A percentile compares a stretch with the other conserved stretches of the same genome.
Evolutionary conservation across 2,329 filamentous ascomycete genomes (phyloP).

Genomic region (Coleophoma cylindrospora): DNA sequence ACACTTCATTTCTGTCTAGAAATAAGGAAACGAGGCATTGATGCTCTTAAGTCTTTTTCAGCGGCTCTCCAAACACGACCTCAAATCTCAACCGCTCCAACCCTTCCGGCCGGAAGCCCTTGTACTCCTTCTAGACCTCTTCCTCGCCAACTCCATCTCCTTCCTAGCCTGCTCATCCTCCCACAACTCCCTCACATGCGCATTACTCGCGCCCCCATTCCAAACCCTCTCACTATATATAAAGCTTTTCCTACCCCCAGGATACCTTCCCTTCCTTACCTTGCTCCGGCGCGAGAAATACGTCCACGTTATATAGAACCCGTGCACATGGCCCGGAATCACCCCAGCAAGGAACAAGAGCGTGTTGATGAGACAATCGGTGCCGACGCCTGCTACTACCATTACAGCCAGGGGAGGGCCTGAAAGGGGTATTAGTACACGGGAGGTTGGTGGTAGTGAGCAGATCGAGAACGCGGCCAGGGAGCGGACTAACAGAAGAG

Average conservation of each 20-base stretch:
- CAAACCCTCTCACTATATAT: slow-evolving; percentile 70
- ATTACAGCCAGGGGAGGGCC: slow-evolving; percentile 17
- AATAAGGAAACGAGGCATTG: too few species aligned
- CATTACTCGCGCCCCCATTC: slow-evolving; percentile 44
- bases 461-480: background rate
- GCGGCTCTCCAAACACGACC: too few species aligned
- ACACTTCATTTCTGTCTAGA: too few species aligned
- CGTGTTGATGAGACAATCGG: slow-evolving; percentile 19
- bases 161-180: slow-evolving; percentile 2
- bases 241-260: slow-evolving; percentile 52
- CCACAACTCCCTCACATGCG: slow-evolving; percentile 13
- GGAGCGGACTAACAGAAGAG: slow-evolving; percentile 13
- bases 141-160: slow-evolving; percentile 1
- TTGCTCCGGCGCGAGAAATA: slow-evolving; percentile 69
- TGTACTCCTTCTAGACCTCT: background rate
- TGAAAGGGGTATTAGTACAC: background rate
- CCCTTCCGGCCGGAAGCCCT: background rate
- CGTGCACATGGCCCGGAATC: slow-evolving; percentile 24
- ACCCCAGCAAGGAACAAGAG: slow-evolving; percentile 18
- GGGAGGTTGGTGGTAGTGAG: too few species aligned
- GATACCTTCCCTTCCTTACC: slow-evolving; percentile 46
- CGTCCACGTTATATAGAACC: slow-evolving; percentile 54
- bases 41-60: too few species aligned
- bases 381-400: slow-evolving; percentile 11
- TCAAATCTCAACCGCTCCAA: slow-evolving; percentile 6